Conservation (phyloP, 148 eudicot genomes). For the Euryodendron excelsum region DNA sequence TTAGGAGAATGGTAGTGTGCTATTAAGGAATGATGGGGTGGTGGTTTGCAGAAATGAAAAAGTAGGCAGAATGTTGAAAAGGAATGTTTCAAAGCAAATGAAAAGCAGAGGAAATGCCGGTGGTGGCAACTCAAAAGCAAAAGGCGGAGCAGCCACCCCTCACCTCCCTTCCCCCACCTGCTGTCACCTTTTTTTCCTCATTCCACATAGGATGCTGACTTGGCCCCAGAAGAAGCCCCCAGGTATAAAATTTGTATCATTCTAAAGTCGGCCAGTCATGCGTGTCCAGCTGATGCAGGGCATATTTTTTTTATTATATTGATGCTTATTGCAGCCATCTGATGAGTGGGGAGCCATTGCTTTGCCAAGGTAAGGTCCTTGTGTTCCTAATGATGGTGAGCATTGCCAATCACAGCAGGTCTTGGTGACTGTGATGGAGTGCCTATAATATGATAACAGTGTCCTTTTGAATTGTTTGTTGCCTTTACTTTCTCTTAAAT, state of each 20-base stretch:
- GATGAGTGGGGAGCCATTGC: conserved; percentile 31
- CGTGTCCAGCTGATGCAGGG: conserved; percentile 6
- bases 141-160: conserved; percentile 24
- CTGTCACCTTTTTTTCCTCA: conserved; percentile 35
- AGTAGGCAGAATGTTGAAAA: conserved; percentile 36
- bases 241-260: conserved; percentile 1
- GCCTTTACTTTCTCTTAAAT: conserved; percentile 17
- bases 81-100: conserved; percentile 38
- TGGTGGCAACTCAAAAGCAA: too few relatives aligned
- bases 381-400: conserved; percentile 41
- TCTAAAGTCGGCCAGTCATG: conserved; percentile 13
- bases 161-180: conserved; percentile 29
- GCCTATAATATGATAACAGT: conserved; percentile 13
- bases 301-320: background rate
- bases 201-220: conserved; percentile 43
- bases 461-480: conserved; percentile 18
- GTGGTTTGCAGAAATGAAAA: conserved; percentile 29
- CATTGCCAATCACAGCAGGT: conserved; percentile 24
- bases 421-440: conserved; percentile 5
- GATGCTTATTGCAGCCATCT: conserved; percentile 21
- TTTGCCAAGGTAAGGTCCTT: conserved; percentile 18
- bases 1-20: conserved; percentile 21
- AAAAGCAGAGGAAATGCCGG: conserved; percentile 10
- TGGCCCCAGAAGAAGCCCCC: conserved; percentile 28
- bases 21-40: conserved; percentile 29